Evolutionary conservation across 2,329 filamentous ascomycete genomes (phyloP).

Genomic region (Shiraia sp.): DNA sequence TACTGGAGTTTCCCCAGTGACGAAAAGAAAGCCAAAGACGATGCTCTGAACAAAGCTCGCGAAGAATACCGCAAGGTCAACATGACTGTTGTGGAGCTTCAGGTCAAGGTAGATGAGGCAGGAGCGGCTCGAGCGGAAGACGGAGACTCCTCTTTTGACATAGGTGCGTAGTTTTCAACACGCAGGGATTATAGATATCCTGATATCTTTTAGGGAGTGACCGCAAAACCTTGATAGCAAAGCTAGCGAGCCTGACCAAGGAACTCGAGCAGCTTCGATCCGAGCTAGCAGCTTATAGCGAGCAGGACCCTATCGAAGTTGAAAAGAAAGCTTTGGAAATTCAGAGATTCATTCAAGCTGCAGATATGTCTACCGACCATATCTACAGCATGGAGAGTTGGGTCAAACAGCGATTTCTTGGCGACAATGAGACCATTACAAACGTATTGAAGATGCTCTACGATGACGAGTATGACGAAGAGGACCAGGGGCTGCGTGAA

Average conservation of each 20-base stretch:
- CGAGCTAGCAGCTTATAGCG: conserved; percentile 51
- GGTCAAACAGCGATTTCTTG: conserved; percentile 39
- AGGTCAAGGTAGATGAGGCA: conserved; percentile 46
- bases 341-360: conserved; percentile 29
- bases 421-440: conserved; percentile 51
- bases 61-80: conserved; percentile 45
- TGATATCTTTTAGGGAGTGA: conserved; percentile 25
- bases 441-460: conserved; percentile 53
- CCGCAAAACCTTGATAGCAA: conserved; percentile 44
- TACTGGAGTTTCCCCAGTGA: conserved; percentile 70
- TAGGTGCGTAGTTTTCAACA: conserved; percentile 17
- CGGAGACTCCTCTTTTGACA: conserved; percentile 40
- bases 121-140: conserved; percentile 46
- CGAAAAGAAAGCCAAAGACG: conserved; percentile 54
- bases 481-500: conserved; percentile 56
- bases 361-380: conserved; percentile 49
- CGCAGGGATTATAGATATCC: not conserved
- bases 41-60: conserved; percentile 41
- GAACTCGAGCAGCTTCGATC: conserved; percentile 45
- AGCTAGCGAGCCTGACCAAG: conserved; percentile 40
- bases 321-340: conserved; percentile 45
- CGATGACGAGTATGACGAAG: conserved; percentile 58
- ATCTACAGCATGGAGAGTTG: conserved; percentile 53
- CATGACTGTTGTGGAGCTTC: conserved; percentile 42
- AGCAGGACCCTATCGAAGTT: conserved; percentile 51